Evolutionary conservation across 2,329 filamentous ascomycete species (phyloP).

Genomic region (Cladosporium austrohemisphaericum): DNA sequence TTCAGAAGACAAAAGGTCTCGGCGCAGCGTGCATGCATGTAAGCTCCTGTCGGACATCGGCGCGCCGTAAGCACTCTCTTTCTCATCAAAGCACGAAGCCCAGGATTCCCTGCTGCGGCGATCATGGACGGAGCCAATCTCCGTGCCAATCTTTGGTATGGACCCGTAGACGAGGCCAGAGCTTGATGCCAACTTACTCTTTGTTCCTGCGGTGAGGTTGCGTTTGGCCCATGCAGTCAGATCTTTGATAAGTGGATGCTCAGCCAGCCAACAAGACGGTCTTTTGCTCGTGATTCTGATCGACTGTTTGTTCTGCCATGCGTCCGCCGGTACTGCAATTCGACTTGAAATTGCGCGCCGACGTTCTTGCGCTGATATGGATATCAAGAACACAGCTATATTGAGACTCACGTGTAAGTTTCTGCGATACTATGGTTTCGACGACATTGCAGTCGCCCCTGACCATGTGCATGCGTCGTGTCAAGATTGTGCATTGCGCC

Average conservation of each 20-base stretch:
- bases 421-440: no score
- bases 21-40: not conserved
- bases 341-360: no score
- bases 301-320: no score
- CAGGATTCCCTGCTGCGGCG: not conserved
- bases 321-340: no score
- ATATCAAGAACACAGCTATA: no score
- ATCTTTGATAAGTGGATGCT: not conserved
- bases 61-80: not conserved
- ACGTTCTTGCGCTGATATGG: no score
- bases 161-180: not conserved
- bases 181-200: conserved; percentile 1
- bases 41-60: not conserved
- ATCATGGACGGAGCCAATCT: not conserved
- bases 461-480: no score
- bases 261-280: no score
- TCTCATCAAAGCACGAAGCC: not conserved
- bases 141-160: conserved; percentile 7
- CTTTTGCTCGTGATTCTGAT: no score
- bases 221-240: conserved; percentile 3
- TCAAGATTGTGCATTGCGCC: no score
- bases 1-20: not conserved
- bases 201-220: conserved; percentile 6
- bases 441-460: no score
- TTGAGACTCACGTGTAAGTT: no score